Base-by-base conservation (phyloP, 371 early-diverging fungal genomes). In the Umbelopsis sp. region DNA sequence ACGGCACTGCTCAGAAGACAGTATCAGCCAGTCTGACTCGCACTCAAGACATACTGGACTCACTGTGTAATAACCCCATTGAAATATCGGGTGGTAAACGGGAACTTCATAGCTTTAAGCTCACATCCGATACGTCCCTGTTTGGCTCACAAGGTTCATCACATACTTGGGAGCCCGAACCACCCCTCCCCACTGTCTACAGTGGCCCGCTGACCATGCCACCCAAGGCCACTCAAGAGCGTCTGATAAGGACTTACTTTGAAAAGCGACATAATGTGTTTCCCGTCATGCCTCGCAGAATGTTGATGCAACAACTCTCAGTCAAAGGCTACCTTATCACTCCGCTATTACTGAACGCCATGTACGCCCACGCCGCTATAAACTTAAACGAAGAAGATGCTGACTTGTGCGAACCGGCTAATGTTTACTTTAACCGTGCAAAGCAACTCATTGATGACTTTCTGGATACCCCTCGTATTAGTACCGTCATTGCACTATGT, bases 221-320 rank as follows among this genome's bases (percentile, higher is more conserved):
- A 8, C 70, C 80, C 29, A 69, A 75, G 46, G 70, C 67, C 4
- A 73, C 72, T 0, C 84, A 83, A 46, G 79, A 81, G 66, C 73
- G 76, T 46, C 65, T 81, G 10, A 73, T 83, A 32, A 44, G 66
- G 4, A 70, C 75, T 4, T 83, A 79, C 46, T 83, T 83, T 65
- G 68, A 66, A 6, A 72, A 79, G 66, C 78, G 80, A 35, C 74
- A 78, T 38, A 68, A 71, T 24, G 65, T 77, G 5, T 63, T 80
- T 24, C 78, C 78, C 3, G 72, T 74, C 38, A 70, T 77, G 11
- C 76, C 81, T 32, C 69, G 72, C 8, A 68, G 76, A 37, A 78
- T 80, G 77, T 80, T 83, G 64, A 78, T 77, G 35, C 77, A 83
- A 18, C 84, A 83, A 67, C 65, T 83, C n/a, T 71, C 70, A 50